phyloP scores from a whole-genome alignment of 139 green algal genomes.

The Pedinophyceae sp. region DNA sequence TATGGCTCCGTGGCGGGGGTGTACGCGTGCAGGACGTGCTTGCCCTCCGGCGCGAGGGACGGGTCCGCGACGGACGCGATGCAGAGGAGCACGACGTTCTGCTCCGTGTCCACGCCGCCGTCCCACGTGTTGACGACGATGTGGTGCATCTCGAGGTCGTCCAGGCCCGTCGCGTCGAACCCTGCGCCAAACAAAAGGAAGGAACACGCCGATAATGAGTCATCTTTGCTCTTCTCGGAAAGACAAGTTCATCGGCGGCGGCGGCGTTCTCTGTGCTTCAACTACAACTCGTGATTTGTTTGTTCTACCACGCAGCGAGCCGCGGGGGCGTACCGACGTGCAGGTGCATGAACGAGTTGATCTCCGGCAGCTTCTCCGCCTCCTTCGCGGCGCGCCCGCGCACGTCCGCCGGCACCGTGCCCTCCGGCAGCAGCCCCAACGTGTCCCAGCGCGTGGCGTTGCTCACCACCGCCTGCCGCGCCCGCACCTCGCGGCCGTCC shows the following conservation, averaged over 20 bases:
- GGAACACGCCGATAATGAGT: too few relatives aligned
- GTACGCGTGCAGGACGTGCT: conserved; percentile 75
- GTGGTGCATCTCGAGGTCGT: conserved; percentile 73
- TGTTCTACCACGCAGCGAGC: too few relatives aligned
- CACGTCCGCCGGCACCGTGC: conserved; percentile 18
- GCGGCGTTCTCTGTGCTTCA: too few relatives aligned
- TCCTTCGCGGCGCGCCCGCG: conserved; percentile 18
- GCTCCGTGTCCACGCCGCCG: conserved; percentile 47
- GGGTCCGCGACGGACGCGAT: conserved; percentile 65
- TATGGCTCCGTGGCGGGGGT: conserved; percentile 73
- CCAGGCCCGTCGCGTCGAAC: conserved; percentile 46
- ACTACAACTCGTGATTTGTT: too few relatives aligned
- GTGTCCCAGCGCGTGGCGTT: conserved; percentile 80
- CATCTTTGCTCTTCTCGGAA: too few relatives aligned
- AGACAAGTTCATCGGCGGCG: too few relatives aligned
- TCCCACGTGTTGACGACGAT: conserved; percentile 87
- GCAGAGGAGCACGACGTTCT: conserved; percentile 85
- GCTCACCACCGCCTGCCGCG: conserved; percentile 39
- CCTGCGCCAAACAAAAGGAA: too few relatives aligned
- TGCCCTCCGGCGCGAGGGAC: conserved; percentile 50
- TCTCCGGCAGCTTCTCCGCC: conserved; percentile 32
- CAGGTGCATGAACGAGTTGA: conserved; percentile 90
- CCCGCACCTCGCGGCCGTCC: conserved; percentile 23
- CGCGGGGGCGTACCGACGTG: too few relatives aligned
- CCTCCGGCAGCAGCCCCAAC: conserved; percentile 48